phyloP scores from a whole-genome alignment of 1,139 yeast genomes.

The Sugiyamaella neomexicana region DNA sequence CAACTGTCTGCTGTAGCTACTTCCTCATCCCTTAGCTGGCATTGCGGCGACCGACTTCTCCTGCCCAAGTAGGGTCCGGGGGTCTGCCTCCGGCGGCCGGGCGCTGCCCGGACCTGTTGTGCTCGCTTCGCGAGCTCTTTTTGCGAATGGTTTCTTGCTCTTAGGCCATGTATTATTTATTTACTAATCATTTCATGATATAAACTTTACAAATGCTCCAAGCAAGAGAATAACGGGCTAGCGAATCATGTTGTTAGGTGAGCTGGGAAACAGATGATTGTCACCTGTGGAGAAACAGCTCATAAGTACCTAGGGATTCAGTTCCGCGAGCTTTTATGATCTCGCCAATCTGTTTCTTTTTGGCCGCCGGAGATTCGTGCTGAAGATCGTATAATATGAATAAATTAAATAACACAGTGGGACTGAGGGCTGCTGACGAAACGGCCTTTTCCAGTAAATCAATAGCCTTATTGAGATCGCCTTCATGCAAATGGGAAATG shows the following conservation, averaged over 20 bases:
- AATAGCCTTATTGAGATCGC: constrained; percentile 48
- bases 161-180: no score
- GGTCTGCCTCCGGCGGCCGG: no score
- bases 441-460: constrained; percentile 41
- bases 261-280: background rate
- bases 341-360: constrained; percentile 11
- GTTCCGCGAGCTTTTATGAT: constrained; percentile 2
- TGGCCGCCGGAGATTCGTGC: constrained; percentile 27
- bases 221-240: background rate
- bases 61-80: no score
- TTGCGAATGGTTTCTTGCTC: no score
- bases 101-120: no score
- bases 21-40: no score
- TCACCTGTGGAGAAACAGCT: constrained; percentile 7
- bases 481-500: constrained; percentile 35
- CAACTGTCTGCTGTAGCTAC: no score
- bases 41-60: no score
- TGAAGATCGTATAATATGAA: constrained; percentile 36
- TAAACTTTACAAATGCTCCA: no score
- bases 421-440: constrained; percentile 24
- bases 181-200: background rate
- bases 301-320: constrained; percentile 15
- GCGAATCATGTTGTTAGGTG: no score
- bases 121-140: no score
- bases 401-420: constrained; percentile 33